Percentiles rank a stretch among this genome's conserved stretches.
phyloP scores from a whole-genome alignment of 257 asterid genomes.

The Cinchona pubescens region DNA sequence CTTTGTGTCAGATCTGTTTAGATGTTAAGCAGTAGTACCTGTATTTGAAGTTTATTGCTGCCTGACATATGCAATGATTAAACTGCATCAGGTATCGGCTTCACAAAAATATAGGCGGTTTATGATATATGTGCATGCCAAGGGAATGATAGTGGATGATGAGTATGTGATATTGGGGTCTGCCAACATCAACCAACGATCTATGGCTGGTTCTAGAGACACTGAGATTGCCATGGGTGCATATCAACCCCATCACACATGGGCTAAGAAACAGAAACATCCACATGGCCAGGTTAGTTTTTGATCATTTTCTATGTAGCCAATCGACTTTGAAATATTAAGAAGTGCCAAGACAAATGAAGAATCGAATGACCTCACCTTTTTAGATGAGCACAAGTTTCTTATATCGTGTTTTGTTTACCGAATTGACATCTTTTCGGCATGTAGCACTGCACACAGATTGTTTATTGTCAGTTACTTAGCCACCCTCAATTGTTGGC shows the following conservation, averaged over 20 bases:
- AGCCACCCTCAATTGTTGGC: background rate
- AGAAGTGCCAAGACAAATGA: background rate
- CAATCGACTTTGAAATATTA: background rate
- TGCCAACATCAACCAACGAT: conserved; percentile 78
- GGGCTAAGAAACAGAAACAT: conserved; percentile 48
- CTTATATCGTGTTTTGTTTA: background rate
- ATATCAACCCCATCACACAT: conserved; percentile 70
- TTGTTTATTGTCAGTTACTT: background rate
- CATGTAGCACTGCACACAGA: too few relatives aligned
- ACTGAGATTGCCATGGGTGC: conserved; percentile 93
- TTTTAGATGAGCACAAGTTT: background rate
- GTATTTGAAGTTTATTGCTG: background rate
- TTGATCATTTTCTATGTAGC: background rate
- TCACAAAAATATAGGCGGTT: conserved; percentile 56
- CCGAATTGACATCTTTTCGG: background rate
- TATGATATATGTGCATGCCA: conserved; percentile 82
- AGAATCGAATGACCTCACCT: background rate
- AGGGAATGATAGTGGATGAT: conserved; percentile 84
- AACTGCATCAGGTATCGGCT: conserved; percentile 31
- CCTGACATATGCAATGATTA: conserved; percentile 4
- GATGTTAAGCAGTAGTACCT: background rate
- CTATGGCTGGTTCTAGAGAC: conserved; percentile 89
- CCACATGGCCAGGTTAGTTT: conserved; percentile 68
- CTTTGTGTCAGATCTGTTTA: background rate
- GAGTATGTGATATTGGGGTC: conserved; percentile 77